Conservation (phyloP, 2,329 filamentous ascomycete species). For the Aspergillus luchuensis region DNA sequence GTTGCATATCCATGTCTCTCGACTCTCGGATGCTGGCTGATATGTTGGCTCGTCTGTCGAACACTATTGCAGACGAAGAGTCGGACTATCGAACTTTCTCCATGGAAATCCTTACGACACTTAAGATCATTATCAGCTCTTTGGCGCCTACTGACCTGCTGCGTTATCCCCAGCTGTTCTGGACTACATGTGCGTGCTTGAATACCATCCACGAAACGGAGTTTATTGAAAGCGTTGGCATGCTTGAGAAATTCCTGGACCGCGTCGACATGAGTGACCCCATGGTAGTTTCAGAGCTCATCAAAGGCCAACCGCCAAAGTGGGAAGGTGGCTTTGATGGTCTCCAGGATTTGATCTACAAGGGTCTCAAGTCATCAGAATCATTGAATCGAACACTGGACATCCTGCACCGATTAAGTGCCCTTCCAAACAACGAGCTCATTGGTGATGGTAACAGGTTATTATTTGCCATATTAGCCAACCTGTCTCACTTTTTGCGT, state of each 20-base stretch:
- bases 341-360: conserved; percentile 81
- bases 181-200: conserved; percentile 94
- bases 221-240: conserved; percentile 85
- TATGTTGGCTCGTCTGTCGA: conserved; percentile 92
- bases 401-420: conserved; percentile 75
- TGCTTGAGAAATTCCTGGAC: conserved; percentile 82
- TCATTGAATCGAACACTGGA: conserved; percentile 77
- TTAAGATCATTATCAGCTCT: conserved; percentile 88
- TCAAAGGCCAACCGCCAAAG: conserved; percentile 75
- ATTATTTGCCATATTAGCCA: conserved; percentile 86
- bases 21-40: conserved; percentile 95
- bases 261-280: conserved; percentile 79
- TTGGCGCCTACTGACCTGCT: conserved; percentile 76
- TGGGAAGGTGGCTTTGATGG: conserved; percentile 93
- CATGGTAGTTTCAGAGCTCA: conserved; percentile 67
- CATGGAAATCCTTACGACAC: conserved; percentile 93
- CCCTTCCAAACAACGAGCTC: conserved; percentile 75
- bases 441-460: conserved; percentile 81
- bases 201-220: conserved; percentile 97
- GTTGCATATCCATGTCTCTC: conserved; percentile 85
- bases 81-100: conserved; percentile 94
- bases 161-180: conserved; percentile 93
- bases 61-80: conserved; percentile 95
- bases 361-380: conserved; percentile 82
- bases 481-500: conserved; percentile 81